Conservation (phyloP, 768 basidiomycete genomes). For the Fibroporia radiculosa region DNA sequence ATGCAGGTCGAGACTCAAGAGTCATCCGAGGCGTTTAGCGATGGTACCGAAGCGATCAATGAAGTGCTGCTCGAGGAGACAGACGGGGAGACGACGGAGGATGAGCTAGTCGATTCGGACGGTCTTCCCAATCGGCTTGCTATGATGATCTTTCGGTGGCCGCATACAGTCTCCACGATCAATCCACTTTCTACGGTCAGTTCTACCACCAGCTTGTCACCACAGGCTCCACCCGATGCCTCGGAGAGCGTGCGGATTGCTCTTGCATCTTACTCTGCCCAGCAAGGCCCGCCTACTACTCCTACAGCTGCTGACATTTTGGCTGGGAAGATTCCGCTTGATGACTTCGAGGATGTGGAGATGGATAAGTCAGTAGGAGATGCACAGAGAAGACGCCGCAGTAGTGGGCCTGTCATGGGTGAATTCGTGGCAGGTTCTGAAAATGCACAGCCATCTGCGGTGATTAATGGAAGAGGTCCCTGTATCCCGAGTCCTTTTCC, state of each 20-base stretch:
- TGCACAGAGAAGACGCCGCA: conserved; percentile 5
- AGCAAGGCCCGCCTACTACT: conserved; percentile 21
- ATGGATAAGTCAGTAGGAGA: conserved; percentile 12
- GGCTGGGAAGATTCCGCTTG: conserved; percentile 48
- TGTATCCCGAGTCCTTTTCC: conserved; percentile 20
- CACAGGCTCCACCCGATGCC: conserved; percentile 12
- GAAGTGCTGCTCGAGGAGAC: conserved; percentile 29
- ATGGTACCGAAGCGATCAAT: conserved; percentile 35
- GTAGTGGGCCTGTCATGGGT: conserved; percentile 30
- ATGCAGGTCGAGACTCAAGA: conserved; percentile 49
- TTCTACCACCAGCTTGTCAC: conserved; percentile 41
- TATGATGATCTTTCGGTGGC: conserved; percentile 64
- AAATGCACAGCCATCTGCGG: not conserved
- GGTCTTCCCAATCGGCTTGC: conserved; percentile 70
- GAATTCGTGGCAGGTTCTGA: conserved; percentile 19
- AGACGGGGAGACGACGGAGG: conserved; percentile 76
- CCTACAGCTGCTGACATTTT: conserved; percentile 63
- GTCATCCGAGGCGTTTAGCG: conserved; percentile 30
- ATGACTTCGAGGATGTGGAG: conserved; percentile 20
- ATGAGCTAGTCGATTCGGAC: conserved; percentile 72
- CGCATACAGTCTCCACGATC: conserved; percentile 49
- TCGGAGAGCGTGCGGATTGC: conserved; percentile 20
- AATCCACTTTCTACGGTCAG: conserved; percentile 73
- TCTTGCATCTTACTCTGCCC: conserved; percentile 20
- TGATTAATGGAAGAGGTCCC: conserved; percentile 14